Evolutionary conservation across 164 flowering plant genomes (phyloP), one percentile per base, ranked within the genome.

Genomic region (Stephania yunnanensis): DNA sequence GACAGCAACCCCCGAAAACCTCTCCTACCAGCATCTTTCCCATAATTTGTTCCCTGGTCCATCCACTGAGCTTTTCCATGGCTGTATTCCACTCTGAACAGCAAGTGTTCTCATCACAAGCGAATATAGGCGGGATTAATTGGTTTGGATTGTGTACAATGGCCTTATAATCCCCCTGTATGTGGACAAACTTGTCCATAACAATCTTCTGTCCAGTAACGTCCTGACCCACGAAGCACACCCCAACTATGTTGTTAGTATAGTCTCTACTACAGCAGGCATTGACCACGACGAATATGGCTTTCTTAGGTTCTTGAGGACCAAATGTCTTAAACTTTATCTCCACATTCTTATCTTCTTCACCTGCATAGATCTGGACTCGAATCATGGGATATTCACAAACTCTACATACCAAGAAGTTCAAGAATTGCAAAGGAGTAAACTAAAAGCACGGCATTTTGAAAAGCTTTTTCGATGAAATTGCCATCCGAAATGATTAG

Each of bases 11-110:
- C 31, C 99, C 99, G 78, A 95, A 95, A 72, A 93, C 82, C 78
- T 95, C 99, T 42, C 98, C 97, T 64, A 89, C 97, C 83, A 95
- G 76, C 90, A 90, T 86, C 80, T 91, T 93, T 31, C 97, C 99
- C 25, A 93, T 82, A 29, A 89, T 75, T 2, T 89, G 93, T 36
- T 77, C 93, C 77, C 87, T 84, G 63, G 78, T 50, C 98, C 97
- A 95, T 29, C 98, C 98, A 52, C 97, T 90, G 78, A 95, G 90
- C 82, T 89, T 93, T 78, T 93, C 98, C 93, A 91, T 92, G 73
- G 98, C 98, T 12, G 88, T 87, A 81, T 93, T 96, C 99, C 99
- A 96, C 84, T 96, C 99, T 71, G 87, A 89, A 90, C 99, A 96
- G 76, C 88, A 91, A 2, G 94, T 89, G 78, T 89, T 93, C 76